Conservation (phyloP, 2,329 filamentous ascomycete genomes). For the Pseudogymnoascus pannorum region DNA sequence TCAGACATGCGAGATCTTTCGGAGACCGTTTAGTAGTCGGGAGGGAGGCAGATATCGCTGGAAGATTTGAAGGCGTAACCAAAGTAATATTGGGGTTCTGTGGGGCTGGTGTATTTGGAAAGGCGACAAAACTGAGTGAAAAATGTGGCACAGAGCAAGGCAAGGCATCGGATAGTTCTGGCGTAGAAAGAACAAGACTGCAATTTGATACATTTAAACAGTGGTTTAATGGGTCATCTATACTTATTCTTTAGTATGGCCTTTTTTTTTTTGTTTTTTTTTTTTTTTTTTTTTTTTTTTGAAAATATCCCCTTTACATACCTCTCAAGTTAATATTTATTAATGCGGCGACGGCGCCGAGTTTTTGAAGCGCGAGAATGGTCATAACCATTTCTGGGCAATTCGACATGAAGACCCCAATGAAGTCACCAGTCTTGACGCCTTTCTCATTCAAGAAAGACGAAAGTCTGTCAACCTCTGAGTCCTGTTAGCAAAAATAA, state of each 20-base stretch:
- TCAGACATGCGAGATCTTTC: slow-evolving; percentile 32
- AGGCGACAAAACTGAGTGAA: slow-evolving; percentile 33
- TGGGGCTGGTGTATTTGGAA: slow-evolving; percentile 19
- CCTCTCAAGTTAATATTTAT: slow-evolving; percentile 41
- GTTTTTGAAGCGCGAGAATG: slow-evolving; percentile 37
- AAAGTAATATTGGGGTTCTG: slow-evolving; percentile 10
- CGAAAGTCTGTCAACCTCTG: slow-evolving; percentile 39
- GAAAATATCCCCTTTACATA: slow-evolving; percentile 21
- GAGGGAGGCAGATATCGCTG: slow-evolving; percentile 19
- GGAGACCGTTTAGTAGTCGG: slow-evolving; percentile 28
- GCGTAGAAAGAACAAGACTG: slow-evolving; percentile 36
- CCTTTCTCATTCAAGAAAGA: slow-evolving; percentile 33
- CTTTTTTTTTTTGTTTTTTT: no score
- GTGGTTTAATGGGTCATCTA: slow-evolving; percentile 38
- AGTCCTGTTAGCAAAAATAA: slow-evolving; percentile 6
- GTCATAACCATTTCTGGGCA: slow-evolving; percentile 41
- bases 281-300: no score
- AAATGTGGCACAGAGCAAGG: slow-evolving; percentile 27
- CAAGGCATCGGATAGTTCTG: slow-evolving; percentile 34
- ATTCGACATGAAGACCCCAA: slow-evolving; percentile 41
- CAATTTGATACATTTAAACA: slow-evolving; percentile 37
- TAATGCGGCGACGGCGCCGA: slow-evolving; percentile 38
- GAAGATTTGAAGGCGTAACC: slow-evolving; percentile 16
- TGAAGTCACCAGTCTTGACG: slow-evolving; percentile 33
- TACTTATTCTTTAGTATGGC: neutral